Base-by-base conservation (phyloP, 129 eudicot genomes). In the Deinandra increscens region DNA sequence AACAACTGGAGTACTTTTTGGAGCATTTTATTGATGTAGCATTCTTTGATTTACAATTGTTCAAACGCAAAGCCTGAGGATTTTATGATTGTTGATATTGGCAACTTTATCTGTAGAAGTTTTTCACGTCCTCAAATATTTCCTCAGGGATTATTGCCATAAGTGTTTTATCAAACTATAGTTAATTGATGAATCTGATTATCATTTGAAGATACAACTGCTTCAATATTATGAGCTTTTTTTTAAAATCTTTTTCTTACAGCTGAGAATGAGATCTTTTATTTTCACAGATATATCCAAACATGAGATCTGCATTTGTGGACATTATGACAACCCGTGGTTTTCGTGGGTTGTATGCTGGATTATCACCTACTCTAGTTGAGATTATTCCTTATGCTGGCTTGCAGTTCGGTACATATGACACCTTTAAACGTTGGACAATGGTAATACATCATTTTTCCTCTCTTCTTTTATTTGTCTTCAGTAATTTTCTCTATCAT, bases 321-420 rank as follows among this genome's bases (percentile, higher is more conserved):
- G 84, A 81, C 78, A 86, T 93, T 8, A 50, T 84, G 20, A 72
- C 71, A 19, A 62, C 71, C 11, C 98, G 98, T 69, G 98, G 98
- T 37, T 42, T 89, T 60, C 86, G 80, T 72, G 98, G 98, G 70
- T 33, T 93, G 67, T 93, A 93, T 80, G 88, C 95, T 77, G 98
- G 98, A 56, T 58, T 93, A 60, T 67, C 92, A 1, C 98, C 98
- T 20, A 93, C 98, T 26, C 83, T 93, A 14, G 83, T 93, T 68
- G 96, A 93, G 78, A 93, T 93, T 45, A 65, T 87, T 68, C 98
- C 98, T 49, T 93, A 93, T 70, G 98, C 98, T 56, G 98, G 98
- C 18, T 79, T 93, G 70, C 98, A 93, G 76, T 93, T 93, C 78
- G 98, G 98, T 63, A 89, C 96, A 10, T 93, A 89, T 64, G 98